These are phyloP conservation scores for Aquilaria agallochum DNA, from an alignment of 441 rosid species.

Conservation along the genomic window DNA sequence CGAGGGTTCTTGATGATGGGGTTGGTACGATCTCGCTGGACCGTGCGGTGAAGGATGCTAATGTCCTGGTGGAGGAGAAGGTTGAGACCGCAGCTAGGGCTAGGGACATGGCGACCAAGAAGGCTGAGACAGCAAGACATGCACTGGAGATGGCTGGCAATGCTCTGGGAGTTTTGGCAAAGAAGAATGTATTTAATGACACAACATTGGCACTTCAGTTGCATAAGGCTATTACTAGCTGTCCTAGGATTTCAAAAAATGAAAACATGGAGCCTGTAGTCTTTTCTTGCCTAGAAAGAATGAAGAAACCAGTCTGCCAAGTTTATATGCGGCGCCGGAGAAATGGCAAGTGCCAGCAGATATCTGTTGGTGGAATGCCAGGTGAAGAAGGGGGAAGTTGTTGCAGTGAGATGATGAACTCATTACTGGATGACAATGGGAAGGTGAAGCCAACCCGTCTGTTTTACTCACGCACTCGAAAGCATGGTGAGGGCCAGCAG, in stretches of 20 bases:
- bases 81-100: conserved; percentile 23
- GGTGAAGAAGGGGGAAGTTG: conserved; percentile 28
- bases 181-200: conserved; percentile 18
- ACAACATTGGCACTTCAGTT: conserved; percentile 28
- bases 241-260: conserved; percentile 26
- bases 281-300: conserved; percentile 7
- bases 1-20: conserved; percentile 11
- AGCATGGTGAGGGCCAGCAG: too few relatives aligned
- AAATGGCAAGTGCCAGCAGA: conserved; percentile 3
- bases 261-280: conserved; percentile 11
- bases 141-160: conserved; percentile 15
- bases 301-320: conserved; percentile 7
- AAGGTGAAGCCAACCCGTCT: conserved; percentile 12
- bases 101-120: conserved; percentile 23
- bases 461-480: conserved; percentile 15
- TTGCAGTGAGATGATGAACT: conserved; percentile 23
- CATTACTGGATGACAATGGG: background rate
- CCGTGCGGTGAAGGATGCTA: conserved; percentile 20
- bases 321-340: conserved; percentile 10
- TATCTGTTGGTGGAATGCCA: conserved; percentile 10
- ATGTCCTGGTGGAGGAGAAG: conserved; percentile 18
- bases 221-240: conserved; percentile 29
- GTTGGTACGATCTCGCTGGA: conserved; percentile 12
- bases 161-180: conserved; percentile 14
- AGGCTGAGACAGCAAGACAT: conserved; percentile 19